Conservation (phyloP, 1,284 basidiomycete species). For the Exobasidium rhododendri region DNA sequence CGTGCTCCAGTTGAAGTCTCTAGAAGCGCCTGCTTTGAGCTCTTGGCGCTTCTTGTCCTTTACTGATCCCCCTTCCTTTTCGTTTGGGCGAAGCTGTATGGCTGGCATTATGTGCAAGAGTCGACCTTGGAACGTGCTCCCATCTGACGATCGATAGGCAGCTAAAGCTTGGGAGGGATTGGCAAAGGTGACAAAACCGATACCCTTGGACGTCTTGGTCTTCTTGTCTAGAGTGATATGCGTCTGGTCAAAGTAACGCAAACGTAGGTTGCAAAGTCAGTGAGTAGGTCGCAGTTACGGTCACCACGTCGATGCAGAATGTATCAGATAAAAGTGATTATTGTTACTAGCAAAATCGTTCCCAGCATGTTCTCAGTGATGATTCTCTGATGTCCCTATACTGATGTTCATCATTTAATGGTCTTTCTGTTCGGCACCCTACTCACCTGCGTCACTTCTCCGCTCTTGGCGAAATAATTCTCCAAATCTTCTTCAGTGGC, state of each 20-base stretch:
- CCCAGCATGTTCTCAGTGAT: constrained; percentile 47
- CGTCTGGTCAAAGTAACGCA: constrained; percentile 59
- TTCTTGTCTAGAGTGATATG: constrained; percentile 74
- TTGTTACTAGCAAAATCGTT: constrained; percentile 51
- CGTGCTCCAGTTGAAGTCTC: constrained; percentile 93
- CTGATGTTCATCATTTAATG: constrained; percentile 40
- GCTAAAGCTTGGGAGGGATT: constrained; percentile 67
- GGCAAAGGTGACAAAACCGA: constrained; percentile 72
- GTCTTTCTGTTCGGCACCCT: neutral
- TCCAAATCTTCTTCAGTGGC: constrained; percentile 72
- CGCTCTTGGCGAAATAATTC: constrained; percentile 69
- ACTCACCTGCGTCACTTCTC: constrained; percentile 62
- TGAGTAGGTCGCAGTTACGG: neutral
- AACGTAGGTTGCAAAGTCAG: no score
- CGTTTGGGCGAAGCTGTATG: constrained; percentile 61
- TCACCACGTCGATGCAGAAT: constrained; percentile 7
- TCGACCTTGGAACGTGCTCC: constrained; percentile 84
- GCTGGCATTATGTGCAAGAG: constrained; percentile 84
- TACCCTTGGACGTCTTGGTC: constrained; percentile 70
- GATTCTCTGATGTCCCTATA: constrained; percentile 54
- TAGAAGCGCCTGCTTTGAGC: constrained; percentile 70
- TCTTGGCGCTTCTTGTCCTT: constrained; percentile 66
- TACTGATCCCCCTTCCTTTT: constrained; percentile 27
- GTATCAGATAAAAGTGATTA: constrained; percentile 16
- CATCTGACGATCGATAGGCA: constrained; percentile 77